Evolutionary conservation across 345 rosid species (phyloP).

Genomic region (Pistacia vera): DNA sequence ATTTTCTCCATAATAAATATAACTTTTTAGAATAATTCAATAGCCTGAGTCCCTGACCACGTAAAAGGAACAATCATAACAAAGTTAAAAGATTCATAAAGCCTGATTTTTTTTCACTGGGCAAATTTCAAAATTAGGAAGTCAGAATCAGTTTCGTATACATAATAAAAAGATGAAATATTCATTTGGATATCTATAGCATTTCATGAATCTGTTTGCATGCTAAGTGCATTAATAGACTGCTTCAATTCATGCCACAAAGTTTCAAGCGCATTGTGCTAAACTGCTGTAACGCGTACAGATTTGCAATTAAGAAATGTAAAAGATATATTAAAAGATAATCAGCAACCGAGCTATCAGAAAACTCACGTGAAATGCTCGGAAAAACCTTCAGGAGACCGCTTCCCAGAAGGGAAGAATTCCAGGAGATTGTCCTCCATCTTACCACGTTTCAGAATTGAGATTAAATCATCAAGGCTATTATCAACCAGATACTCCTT

Average conservation of each 20-base stretch:
- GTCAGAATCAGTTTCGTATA: neutral
- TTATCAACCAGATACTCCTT: conserved; percentile 96
- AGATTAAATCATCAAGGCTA: conserved; percentile 90
- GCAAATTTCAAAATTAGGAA: neutral
- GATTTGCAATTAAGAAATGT: neutral
- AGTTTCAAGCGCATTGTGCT: neutral
- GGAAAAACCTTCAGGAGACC: conserved; percentile 82
- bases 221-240: neutral
- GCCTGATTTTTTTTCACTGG: too few relatives aligned
- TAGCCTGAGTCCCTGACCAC: neutral
- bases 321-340: neutral
- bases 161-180: neutral
- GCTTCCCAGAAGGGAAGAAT: conserved; percentile 79
- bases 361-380: conserved; percentile 94
- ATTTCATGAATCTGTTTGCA: neutral
- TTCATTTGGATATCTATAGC: neutral
- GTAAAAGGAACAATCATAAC: neutral
- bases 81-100: neutral
- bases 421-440: conserved; percentile 91
- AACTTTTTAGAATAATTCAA: neutral
- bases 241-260: neutral
- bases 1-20: neutral
- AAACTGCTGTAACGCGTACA: neutral
- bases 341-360: neutral
- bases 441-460: conserved; percentile 91